A percentile compares a stretch with the other conserved stretches of the same genome.
Conservation (phyloP, 352 stramenopile species). For the Phytophthora europaea region DNA sequence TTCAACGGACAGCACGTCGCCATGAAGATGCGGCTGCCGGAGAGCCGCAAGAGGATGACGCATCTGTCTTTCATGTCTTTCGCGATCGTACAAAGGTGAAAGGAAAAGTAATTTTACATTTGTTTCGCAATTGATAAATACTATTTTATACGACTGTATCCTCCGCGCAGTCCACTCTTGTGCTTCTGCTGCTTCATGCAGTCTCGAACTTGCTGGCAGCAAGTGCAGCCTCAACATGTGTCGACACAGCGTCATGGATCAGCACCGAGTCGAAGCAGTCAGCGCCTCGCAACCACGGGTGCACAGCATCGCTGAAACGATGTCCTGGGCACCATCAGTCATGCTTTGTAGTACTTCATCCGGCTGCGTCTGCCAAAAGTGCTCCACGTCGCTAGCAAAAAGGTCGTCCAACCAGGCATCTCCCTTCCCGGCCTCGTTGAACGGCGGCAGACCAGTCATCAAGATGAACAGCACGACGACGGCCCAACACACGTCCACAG, state of each 20-base stretch:
- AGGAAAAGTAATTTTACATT: constrained; percentile 30
- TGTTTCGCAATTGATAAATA: constrained; percentile 37
- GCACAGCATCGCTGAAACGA: constrained; percentile 79
- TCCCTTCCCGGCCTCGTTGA: constrained; percentile 73
- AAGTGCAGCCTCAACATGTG: constrained; percentile 45
- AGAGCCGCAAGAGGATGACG: constrained; percentile 36
- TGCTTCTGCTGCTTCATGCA: constrained; percentile 10
- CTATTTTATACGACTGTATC: constrained; percentile 8
- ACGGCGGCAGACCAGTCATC: constrained; percentile 90
- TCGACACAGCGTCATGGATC: constrained; percentile 48
- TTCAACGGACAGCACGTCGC: constrained; percentile 41
- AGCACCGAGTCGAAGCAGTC: constrained; percentile 46
- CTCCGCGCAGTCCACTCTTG: not conserved
- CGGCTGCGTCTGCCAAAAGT: constrained; percentile 70
- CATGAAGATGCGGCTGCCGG: constrained; percentile 42
- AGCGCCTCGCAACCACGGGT: constrained; percentile 68
- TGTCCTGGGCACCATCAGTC: constrained; percentile 65
- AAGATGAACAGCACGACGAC: constrained; percentile 94
- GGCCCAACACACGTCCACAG: constrained; percentile 90
- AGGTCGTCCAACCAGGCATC: constrained; percentile 87
- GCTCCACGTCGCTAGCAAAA: constrained; percentile 52
- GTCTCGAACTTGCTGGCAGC: constrained; percentile 25
- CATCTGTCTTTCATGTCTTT: too few species aligned
- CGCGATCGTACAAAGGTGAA: not conserved
- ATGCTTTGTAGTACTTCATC: constrained; percentile 46